Conservation (phyloP, 139 green algal genomes). For the Tetradesmus obliquus region DNA sequence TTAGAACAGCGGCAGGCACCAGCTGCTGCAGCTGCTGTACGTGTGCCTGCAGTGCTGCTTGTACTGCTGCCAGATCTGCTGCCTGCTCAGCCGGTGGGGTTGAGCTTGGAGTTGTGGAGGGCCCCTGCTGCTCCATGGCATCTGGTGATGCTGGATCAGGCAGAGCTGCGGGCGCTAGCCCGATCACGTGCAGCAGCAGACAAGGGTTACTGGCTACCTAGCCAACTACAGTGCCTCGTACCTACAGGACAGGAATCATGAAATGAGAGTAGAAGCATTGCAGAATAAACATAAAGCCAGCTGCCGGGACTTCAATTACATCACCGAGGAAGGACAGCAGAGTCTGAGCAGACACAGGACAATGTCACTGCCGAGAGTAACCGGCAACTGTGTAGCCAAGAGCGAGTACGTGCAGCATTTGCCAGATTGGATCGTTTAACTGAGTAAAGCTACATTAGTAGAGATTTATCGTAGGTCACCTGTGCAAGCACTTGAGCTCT, state of each 20-base stretch:
- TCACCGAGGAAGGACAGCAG: too few relatives aligned
- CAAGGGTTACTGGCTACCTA: neutral
- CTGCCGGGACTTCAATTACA: too few relatives aligned
- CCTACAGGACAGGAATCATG: too few relatives aligned
- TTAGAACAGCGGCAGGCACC: neutral
- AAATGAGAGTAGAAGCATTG: too few relatives aligned
- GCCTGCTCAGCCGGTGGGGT: neutral
- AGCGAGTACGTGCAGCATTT: too few relatives aligned
- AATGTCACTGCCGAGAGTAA: neutral
- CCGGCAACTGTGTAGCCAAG: too few relatives aligned
- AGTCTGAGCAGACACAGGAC: neutral
- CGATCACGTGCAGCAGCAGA: neutral
- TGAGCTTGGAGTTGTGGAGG: neutral
- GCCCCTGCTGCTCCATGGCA: neutral
- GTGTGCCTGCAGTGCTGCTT: neutral
- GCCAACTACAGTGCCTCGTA: neutral
- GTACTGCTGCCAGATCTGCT: neutral
- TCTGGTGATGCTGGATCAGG: neutral
- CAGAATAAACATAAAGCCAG: too few relatives aligned
- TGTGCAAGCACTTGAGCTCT: too few relatives aligned
- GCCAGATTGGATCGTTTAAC: too few relatives aligned
- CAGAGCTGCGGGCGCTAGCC: neutral
- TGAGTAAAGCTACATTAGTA: too few relatives aligned
- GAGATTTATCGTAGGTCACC: too few relatives aligned
- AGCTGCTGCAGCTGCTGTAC: neutral